Conservation (phyloP, 306 rosid species). For the Geum urbanum region DNA sequence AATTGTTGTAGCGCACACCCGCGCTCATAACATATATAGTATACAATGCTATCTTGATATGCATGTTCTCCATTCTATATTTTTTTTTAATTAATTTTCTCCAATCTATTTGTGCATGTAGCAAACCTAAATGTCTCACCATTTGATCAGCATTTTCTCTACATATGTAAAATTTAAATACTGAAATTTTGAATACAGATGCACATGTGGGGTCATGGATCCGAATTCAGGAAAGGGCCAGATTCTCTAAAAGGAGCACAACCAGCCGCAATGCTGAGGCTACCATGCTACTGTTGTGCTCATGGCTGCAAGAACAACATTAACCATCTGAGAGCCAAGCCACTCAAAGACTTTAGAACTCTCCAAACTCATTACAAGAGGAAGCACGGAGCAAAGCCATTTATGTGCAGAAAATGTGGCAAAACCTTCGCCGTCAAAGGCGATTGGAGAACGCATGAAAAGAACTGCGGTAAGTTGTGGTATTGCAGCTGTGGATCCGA, state of each 20-base stretch:
- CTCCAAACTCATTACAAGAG: slow-evolving; percentile 96
- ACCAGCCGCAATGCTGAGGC: slow-evolving; percentile 93
- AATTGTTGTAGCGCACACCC: no score
- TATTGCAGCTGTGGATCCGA: slow-evolving; percentile 95
- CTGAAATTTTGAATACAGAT: slow-evolving; percentile 41
- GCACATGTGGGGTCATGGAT: slow-evolving; percentile 99
- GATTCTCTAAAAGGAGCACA: slow-evolving; percentile 85
- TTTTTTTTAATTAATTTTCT: no score
- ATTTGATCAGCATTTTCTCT: neutral
- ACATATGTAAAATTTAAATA: neutral
- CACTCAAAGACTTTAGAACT: slow-evolving; percentile 87
- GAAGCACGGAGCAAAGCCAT: slow-evolving; percentile 85
- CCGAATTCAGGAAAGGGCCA: slow-evolving; percentile 86
- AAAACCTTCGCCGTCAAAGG: slow-evolving; percentile 88
- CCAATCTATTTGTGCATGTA: no score
- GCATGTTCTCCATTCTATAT: no score
- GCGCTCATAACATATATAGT: no score
- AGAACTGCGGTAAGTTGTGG: slow-evolving; percentile 95
- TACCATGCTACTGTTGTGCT: slow-evolving; percentile 92
- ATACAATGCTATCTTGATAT: no score
- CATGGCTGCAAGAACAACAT: slow-evolving; percentile 96
- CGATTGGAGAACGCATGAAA: slow-evolving; percentile 97
- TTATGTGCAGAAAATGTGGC: slow-evolving; percentile 77
- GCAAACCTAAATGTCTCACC: neutral
- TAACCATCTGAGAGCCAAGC: slow-evolving; percentile 85